phyloP scores from a whole-genome alignment of 129 eudicot genomes.

The Logfia minima region DNA sequence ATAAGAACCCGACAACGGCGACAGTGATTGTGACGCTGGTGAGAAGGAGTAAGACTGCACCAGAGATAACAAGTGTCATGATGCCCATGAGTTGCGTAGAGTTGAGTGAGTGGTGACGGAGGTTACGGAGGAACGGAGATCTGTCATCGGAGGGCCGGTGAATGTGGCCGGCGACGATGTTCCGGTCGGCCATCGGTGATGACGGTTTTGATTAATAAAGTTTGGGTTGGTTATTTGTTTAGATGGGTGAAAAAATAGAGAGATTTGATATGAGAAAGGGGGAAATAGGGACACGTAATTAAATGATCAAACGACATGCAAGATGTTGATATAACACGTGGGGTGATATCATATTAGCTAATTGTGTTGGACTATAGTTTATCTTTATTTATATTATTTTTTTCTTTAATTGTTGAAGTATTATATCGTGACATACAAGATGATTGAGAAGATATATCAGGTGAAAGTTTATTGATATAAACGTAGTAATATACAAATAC shows the following conservation, averaged over 20 bases:
- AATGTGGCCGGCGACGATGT: conserved; percentile 27
- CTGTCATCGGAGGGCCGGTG: conserved; percentile 21
- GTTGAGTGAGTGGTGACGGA: conserved; percentile 52
- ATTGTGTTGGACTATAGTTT: not conserved
- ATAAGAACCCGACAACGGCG: conserved; percentile 42
- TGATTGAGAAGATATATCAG: not conserved
- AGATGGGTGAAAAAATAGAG: not conserved
- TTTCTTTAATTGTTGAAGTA: not conserved
- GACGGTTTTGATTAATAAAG: not conserved
- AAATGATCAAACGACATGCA: conserved; percentile 39
- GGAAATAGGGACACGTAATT: conserved; percentile 25
- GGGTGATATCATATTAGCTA: conserved; percentile 10
- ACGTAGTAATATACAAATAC: not conserved
- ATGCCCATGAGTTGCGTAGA: conserved; percentile 57
- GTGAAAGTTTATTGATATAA: not conserved
- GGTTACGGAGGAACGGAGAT: conserved; percentile 27
- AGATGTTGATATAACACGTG: conserved; percentile 44
- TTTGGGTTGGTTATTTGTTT: conserved; percentile 1
- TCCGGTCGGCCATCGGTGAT: conserved; percentile 51
- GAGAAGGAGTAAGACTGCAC: conserved; percentile 55
- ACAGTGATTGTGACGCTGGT: conserved; percentile 60
- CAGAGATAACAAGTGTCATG: conserved; percentile 51
- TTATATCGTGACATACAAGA: not conserved
- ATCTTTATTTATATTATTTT: not conserved
- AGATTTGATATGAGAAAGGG: conserved; percentile 7